phyloP scores from a whole-genome alignment of 1,284 basidiomycete genomes.

The Waitea zeae region DNA sequence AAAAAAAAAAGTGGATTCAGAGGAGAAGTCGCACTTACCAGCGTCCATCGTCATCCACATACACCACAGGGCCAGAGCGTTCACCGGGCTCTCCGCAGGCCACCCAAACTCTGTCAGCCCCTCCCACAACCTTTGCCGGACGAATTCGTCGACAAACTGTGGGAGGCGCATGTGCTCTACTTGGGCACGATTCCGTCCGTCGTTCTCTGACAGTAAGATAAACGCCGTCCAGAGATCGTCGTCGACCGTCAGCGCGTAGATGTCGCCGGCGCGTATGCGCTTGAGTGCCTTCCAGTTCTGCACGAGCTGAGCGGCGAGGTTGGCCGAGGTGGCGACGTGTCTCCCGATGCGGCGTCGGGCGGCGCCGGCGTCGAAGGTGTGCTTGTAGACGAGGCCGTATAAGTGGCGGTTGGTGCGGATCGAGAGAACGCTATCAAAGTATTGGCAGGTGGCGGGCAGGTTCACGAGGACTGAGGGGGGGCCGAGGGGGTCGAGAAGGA shows the following conservation, averaged over 20 bases:
- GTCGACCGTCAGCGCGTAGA: constrained; percentile 15
- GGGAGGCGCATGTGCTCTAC: constrained; percentile 33
- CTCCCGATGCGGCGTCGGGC: constrained; percentile 33
- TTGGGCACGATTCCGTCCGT: constrained; percentile 53
- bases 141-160: constrained; percentile 25
- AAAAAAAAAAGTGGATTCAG: no score
- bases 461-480: constrained; percentile 25
- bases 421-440: constrained; percentile 26
- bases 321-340: constrained; percentile 16
- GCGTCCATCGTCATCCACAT: constrained; percentile 39
- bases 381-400: constrained; percentile 39
- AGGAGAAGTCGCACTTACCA: no score
- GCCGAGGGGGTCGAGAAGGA: constrained; percentile 20
- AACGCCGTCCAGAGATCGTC: constrained; percentile 38
- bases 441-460: constrained; percentile 28
- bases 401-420: constrained; percentile 30
- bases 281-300: constrained; percentile 22
- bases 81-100: constrained; percentile 32
- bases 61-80: constrained; percentile 42
- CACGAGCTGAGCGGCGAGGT: constrained; percentile 30
- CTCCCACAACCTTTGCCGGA: constrained; percentile 29
- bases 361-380: constrained; percentile 43
- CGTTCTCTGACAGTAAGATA: constrained; percentile 57
- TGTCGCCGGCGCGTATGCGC: constrained; percentile 20
- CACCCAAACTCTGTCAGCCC: constrained; percentile 24